Base-by-base conservation (phyloP, 1,284 basidiomycete species). In the Irpex lacteus region DNA sequence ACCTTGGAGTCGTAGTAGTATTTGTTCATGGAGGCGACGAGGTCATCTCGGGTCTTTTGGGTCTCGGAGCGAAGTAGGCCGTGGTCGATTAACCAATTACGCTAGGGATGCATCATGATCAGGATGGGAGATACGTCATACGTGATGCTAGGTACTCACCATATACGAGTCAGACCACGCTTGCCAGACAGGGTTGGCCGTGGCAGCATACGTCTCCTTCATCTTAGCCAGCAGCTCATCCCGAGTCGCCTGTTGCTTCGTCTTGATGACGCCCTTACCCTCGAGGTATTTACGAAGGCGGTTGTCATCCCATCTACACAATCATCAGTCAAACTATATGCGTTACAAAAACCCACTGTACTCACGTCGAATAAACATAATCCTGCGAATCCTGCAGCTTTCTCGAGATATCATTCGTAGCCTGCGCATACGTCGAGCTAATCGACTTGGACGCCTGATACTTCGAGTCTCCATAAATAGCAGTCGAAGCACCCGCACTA, bases 111-210 rank as follows among this genome's bases (percentile, higher is more conserved):
- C 54, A 58, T 63, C 56, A 40, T 50, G 47, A 64, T 34, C n/a
- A 52, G 44, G 53, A 32, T 18, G 3, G 32, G 4, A n/a, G 34
- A 53, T 61, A 38, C 26, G 4, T 19, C 18, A 52, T 52, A 37
- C 59, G 18, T 57, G 56, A 59, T 7, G 3, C 49, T 58, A 61
- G 26, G 70, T 2, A 68, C 87, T 70, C 71, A 94, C 93, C 60
- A 96, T 85, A 73, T 93, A 92, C 2, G 87, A 90, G 72, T 92
- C 90, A 55, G 88, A 90, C 95, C 95, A 98, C 4, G 88, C 85
- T 40, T 92, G 80, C 85, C 92, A 98, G 56, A 90, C 76, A 1
- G 91, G 89, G 64, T 83, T 78, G 6, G 85, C 72, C 15, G 84
- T 79, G 56, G 81, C 79, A 38, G 85, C 86, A 74, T 95, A 96